A percentile compares a stretch with the other conserved stretches of the same genome.
Conservation (phyloP, 2,329 filamentous ascomycete genomes). For the Aureobasidium leucospermi region DNA sequence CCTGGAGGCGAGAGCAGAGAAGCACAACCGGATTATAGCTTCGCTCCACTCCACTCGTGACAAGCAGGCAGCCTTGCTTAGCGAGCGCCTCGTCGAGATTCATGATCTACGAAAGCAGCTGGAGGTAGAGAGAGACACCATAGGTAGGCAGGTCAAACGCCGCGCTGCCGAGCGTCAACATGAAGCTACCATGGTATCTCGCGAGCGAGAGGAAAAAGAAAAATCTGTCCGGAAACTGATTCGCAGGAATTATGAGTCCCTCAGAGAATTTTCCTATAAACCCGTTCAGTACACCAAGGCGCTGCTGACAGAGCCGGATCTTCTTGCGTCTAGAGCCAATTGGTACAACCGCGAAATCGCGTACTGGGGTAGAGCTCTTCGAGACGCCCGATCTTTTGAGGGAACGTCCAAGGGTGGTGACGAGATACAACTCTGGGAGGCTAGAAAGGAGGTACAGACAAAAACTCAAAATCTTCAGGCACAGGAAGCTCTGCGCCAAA, state of each 20-base stretch:
- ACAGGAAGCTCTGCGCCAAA: neutral
- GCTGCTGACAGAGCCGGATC: neutral
- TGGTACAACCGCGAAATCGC: neutral
- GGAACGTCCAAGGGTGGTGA: neutral
- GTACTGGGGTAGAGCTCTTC: neutral
- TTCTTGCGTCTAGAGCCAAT: neutral
- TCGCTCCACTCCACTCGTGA: neutral
- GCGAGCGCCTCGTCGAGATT: neutral
- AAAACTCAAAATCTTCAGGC: neutral
- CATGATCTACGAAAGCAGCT: neutral
- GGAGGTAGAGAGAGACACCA: neutral
- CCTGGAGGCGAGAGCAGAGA: neutral
- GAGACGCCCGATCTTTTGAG: neutral
- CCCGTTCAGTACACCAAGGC: neutral
- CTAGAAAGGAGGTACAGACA: neutral
- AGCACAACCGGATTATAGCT: neutral
- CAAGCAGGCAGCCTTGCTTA: neutral
- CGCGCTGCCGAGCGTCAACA: conserved; percentile 22
- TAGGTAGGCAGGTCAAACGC: neutral
- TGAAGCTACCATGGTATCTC: conserved; percentile 23
- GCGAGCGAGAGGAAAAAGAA: neutral
- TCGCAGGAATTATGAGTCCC: neutral
- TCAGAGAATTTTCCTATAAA: neutral
- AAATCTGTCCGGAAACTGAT: conserved; percentile 13
- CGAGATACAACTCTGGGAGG: neutral